phyloP scores from a whole-genome alignment of 1,139 yeast genomes.

The Scheffersomyces illinoinensis region DNA sequence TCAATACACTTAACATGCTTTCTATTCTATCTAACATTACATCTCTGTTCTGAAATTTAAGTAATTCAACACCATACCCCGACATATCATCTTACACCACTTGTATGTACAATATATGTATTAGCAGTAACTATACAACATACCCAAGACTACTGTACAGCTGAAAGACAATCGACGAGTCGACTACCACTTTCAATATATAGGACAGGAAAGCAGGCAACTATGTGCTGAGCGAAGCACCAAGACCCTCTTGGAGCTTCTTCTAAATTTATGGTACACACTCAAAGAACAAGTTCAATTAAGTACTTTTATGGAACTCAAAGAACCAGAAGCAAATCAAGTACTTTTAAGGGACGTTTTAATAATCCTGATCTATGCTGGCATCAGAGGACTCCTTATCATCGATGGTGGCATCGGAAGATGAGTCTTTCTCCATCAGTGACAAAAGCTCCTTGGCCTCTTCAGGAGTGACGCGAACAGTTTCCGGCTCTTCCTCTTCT shows the following conservation, averaged over 20 bases:
- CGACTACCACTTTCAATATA: background rate
- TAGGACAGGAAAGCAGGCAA: background rate
- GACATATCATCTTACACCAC: background rate
- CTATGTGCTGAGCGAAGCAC: background rate
- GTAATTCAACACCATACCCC: background rate
- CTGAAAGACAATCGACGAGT: background rate
- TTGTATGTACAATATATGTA: background rate
- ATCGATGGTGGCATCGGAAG: background rate
- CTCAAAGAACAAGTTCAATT: background rate
- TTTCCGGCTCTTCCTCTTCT: conserved; percentile 1
- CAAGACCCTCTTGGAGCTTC: background rate
- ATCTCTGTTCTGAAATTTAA: too few species aligned
- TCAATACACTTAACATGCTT: too few species aligned
- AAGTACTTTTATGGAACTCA: background rate
- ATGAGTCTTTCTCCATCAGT: background rate
- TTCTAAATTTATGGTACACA: background rate
- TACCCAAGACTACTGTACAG: background rate
- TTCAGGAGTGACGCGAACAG: background rate
- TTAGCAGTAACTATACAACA: background rate
- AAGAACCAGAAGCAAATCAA: background rate
- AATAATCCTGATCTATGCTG: background rate
- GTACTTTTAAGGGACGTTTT: background rate
- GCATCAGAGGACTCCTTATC: background rate
- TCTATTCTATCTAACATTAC: too few species aligned
- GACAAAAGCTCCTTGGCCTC: background rate